phyloP scores from a whole-genome alignment of 345 rosid species.

The Pistacia integerrima region DNA sequence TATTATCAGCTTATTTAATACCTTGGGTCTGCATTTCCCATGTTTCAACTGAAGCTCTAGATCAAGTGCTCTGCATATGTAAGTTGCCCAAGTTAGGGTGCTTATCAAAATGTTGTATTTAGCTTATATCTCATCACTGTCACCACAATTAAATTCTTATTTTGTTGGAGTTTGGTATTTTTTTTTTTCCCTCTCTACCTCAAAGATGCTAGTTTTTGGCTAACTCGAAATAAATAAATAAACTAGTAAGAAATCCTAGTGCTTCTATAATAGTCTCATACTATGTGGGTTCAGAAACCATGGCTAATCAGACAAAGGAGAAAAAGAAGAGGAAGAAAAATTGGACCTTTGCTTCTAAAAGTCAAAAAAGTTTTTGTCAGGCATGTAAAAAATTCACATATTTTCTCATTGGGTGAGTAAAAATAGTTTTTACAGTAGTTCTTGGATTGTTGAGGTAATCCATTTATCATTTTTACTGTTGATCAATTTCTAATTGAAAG shows the following conservation, averaged over 20 bases:
- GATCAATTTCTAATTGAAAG: slow-evolving; percentile 6
- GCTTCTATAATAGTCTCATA: not conserved
- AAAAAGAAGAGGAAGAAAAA: not conserved
- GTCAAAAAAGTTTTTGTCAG: not conserved
- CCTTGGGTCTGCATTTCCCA: not conserved
- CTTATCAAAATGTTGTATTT: not conserved
- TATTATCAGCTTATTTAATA: not conserved
- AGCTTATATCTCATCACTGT: not conserved
- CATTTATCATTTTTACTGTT: not conserved
- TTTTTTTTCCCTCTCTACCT: not conserved
- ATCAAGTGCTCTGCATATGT: not conserved
- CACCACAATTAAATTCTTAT: not conserved
- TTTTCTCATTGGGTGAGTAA: not conserved
- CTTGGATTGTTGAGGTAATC: not conserved
- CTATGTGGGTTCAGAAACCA: not conserved
- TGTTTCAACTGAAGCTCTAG: not conserved
- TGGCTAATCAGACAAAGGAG: not conserved
- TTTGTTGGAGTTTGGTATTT: not conserved
- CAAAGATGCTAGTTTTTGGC: not conserved
- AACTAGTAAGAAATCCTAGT: not conserved
- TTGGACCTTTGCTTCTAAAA: slow-evolving; percentile 2
- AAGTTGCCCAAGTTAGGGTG: not conserved
- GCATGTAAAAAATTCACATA: not conserved
- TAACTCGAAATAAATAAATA: not conserved
- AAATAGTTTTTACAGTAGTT: not conserved